Evolutionary conservation across 2,329 filamentous ascomycete species (phyloP), one percentile per base, ranked within the genome.

Genomic region (Fusarium odoratissimum): DNA sequence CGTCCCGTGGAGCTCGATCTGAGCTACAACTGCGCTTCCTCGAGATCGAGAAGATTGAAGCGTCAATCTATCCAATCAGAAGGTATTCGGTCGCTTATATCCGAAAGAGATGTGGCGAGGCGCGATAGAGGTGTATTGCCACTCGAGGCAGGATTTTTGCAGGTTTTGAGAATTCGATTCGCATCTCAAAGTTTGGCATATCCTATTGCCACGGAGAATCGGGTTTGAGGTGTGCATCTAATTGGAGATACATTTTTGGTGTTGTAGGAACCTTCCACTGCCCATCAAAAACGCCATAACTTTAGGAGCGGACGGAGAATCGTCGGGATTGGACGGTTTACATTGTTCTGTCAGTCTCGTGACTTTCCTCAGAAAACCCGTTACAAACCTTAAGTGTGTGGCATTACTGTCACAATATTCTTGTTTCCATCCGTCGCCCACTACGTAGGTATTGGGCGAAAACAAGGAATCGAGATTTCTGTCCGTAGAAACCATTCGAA

Each of bases 1-100:
- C 72, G 64, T 72, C 59, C 72, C 67, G 61, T 45, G 54, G 52
- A 66, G 68, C 69, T 72, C 76, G 79, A 82, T 82, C 67, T 59
- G 62, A 66, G 65, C 79, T 79, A 81, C 64, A 31, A 48, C 67
- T 73, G 77, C 75, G 73, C 66, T 71, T 78, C 69, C 35, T 63
- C 13, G 44, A 71, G 76, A 80, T 82, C 80, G 74, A 64, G 42
- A 55, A 45, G 46, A 45, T 49, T 45, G 42, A 28, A 67, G 60
- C 67, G 59, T 31, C 45, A 58, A 60, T 12, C 11, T 37, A 40
- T 5, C 73, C 71, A 76, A 77, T 76, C 31, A 63, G 52, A 72
- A 21, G 3, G 38, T 33, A 30, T 64, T 45, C 51, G 25, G 28
- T 64, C 52, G 44, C 55, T 51, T 45, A 49, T 37, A 67, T 76